Percentiles rank a stretch among this genome's conserved stretches.
These are phyloP conservation scores for Hypericum perforatum DNA, from an alignment of 345 rosid species.

Conservation along the genomic window DNA sequence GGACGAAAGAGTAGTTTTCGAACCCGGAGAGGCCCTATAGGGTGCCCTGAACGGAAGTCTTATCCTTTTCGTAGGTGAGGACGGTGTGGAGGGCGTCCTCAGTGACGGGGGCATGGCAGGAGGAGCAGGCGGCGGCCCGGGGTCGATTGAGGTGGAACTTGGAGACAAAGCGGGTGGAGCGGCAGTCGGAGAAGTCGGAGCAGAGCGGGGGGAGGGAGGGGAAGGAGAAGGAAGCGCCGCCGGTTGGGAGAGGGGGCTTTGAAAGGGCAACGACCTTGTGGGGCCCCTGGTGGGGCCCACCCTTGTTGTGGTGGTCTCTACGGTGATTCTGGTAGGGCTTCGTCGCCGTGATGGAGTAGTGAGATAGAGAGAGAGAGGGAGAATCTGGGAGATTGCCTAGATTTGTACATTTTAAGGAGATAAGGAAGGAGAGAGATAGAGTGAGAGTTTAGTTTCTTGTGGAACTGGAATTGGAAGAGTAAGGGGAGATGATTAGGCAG, in stretches of 20 bases:
- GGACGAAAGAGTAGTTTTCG: conserved; percentile 68
- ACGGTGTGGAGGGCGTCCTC: conserved; percentile 59
- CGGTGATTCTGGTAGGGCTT: conserved; percentile 56
- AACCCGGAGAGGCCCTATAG: conserved; percentile 49
- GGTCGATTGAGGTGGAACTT: conserved; percentile 78
- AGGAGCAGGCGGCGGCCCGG: conserved; percentile 28
- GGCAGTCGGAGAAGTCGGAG: conserved; percentile 69
- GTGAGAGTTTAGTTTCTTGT: no score
- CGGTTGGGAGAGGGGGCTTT: conserved; percentile 26
- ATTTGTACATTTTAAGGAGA: background rate
- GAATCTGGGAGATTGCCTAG: background rate
- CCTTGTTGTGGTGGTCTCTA: conserved; percentile 18
- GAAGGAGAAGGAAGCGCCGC: conserved; percentile 27
- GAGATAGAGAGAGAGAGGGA: conserved; percentile 89
- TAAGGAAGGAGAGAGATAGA: no score
- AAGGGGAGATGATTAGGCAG: no score
- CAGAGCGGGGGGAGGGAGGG: conserved; percentile 34
- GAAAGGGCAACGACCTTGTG: conserved; percentile 32
- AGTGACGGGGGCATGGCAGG: conserved; percentile 54
- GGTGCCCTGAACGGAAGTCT: conserved; percentile 33
- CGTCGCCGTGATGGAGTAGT: conserved; percentile 63
- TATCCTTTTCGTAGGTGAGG: conserved; percentile 31
- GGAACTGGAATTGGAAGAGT: no score
- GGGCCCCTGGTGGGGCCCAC: conserved; percentile 26
- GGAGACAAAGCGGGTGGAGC: conserved; percentile 78